Evolutionary conservation across 306 rosid genomes (phyloP), one percentile per base, ranked within the genome.

Genomic region (Acmispon strigosus): DNA sequence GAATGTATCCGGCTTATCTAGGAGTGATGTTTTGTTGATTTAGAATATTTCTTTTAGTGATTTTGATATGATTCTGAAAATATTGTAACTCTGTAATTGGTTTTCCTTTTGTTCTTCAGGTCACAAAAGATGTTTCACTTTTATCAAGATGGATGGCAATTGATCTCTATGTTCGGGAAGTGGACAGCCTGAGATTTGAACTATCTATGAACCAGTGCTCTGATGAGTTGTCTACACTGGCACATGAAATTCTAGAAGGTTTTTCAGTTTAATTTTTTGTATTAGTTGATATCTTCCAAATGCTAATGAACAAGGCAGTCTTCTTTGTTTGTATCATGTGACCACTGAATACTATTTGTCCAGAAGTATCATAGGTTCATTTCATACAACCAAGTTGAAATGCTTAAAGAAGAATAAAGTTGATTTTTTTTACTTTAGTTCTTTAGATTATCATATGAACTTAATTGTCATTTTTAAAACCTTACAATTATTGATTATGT

Each of bases 131-230:
- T 42, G 96, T 92, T 82, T 79, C 96, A 15, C 92, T 92, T 77
- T 60, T 92, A 36, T 92, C 96, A 47, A 86, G 89, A 83, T 92
- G 98, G 98, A 92, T 92, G 96, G 90, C 96, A 44, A 82, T 81
- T 80, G 98, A 92, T 82, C 91, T 92, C 37, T 92, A 92, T 72
- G 54, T 85, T 36, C 91, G 89, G 37, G 98, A 92, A 77, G 63
- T 88, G 43, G 98, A 92, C 78, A 85, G 79, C 86, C 85, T 92
- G 69, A 87, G 82, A 79, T 92, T 92, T 85, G 98, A 92, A 80
- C 80, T 92, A 63, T 92, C 98, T 76, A 92, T 92, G 96, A 84
- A 82, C 17, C 86, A 69, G 66, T 90, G 98, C 78, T 86, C 88
- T 45, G 91, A 90, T 66, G 62, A 64, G 58, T 70, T 92, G 82